Evolutionary conservation across 352 stramenopile genomes (phyloP).

Genomic region (Pythium dissotocum): DNA sequence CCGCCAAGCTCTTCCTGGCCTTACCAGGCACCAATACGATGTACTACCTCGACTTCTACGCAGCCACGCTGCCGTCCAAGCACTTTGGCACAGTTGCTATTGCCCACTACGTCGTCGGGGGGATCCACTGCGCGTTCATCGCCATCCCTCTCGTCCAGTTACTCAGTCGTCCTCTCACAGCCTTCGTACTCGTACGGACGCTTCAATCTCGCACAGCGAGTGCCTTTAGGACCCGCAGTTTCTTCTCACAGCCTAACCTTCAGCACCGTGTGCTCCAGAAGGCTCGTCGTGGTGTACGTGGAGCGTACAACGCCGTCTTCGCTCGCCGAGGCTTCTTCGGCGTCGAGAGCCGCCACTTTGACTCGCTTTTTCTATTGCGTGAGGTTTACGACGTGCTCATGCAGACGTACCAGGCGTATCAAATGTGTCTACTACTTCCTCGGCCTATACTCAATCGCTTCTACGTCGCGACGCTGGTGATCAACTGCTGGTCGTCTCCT

Average conservation of each 20-base stretch:
- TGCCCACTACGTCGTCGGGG: constrained; percentile 28
- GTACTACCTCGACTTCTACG: too few species aligned
- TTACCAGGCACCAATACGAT: too few species aligned
- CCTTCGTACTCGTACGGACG: not conserved
- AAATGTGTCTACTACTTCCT: constrained; percentile 15
- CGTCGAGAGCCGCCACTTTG: constrained; percentile 16
- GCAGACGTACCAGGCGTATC: constrained; percentile 18
- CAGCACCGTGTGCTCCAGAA: too few species aligned
- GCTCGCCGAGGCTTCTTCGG: not conserved
- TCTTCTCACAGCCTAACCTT: too few species aligned
- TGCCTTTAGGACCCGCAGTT: not conserved
- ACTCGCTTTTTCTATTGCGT: constrained; percentile 15
- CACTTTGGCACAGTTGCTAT: constrained; percentile 26
- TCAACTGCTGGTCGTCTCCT: constrained; percentile 23
- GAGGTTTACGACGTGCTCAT: constrained; percentile 15
- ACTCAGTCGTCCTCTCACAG: not conserved
- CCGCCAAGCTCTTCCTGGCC: too few species aligned
- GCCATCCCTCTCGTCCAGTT: constrained; percentile 21
- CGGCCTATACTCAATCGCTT: constrained; percentile 13
- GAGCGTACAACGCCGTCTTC: too few species aligned
- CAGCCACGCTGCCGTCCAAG: constrained; percentile 1
- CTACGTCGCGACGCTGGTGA: constrained; percentile 7
- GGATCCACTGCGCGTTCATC: constrained; percentile 30
- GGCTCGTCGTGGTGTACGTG: too few species aligned
- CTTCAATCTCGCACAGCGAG: not conserved